Conservation (phyloP, 176 grass and related monocot species). For the Luzula sylvatica region DNA sequence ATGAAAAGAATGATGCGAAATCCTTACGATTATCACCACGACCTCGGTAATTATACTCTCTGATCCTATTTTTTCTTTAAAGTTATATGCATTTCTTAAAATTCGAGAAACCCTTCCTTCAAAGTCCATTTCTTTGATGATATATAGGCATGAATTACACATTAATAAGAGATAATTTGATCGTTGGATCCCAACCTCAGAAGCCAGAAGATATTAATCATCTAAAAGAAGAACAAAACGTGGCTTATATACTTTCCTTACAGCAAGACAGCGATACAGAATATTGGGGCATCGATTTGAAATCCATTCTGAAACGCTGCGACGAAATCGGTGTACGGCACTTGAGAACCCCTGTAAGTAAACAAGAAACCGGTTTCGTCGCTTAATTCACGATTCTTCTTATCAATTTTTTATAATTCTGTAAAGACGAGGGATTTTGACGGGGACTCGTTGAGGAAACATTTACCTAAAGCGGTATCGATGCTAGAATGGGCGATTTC, state of each 20-base stretch:
- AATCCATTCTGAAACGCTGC: slow-evolving; percentile 50
- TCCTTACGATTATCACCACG: slow-evolving; percentile 76
- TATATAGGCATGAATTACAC: slow-evolving; percentile 76
- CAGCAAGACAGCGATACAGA: slow-evolving; percentile 85
- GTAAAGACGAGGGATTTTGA: slow-evolving; percentile 65
- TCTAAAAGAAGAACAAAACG: slow-evolving; percentile 65
- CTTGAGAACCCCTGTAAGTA: slow-evolving; percentile 75
- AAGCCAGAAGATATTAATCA: slow-evolving; percentile 72
- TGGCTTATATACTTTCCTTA: slow-evolving; percentile 74
- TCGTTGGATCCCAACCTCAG: slow-evolving; percentile 92
- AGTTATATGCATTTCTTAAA: slow-evolving; percentile 1
- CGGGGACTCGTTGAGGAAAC: slow-evolving; percentile 64
- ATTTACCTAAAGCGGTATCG: slow-evolving; percentile 69
- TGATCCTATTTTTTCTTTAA: neutral
- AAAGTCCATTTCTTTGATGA: neutral
- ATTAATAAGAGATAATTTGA: slow-evolving; percentile 67
- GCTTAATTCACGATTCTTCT: too few species aligned
- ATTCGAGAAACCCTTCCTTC: neutral
- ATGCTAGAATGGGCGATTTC: slow-evolving; percentile 79
- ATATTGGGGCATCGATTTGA: slow-evolving; percentile 81
- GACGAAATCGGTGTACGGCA: slow-evolving; percentile 59
- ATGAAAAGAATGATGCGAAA: slow-evolving; percentile 91
- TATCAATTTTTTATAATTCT: too few species aligned
- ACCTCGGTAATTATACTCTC: slow-evolving; percentile 34
- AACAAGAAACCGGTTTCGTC: too few species aligned